These are phyloP conservation scores for Pythium vanterpoolii DNA, from an alignment of 352 stramenopile species.

Conservation along the genomic window DNA sequence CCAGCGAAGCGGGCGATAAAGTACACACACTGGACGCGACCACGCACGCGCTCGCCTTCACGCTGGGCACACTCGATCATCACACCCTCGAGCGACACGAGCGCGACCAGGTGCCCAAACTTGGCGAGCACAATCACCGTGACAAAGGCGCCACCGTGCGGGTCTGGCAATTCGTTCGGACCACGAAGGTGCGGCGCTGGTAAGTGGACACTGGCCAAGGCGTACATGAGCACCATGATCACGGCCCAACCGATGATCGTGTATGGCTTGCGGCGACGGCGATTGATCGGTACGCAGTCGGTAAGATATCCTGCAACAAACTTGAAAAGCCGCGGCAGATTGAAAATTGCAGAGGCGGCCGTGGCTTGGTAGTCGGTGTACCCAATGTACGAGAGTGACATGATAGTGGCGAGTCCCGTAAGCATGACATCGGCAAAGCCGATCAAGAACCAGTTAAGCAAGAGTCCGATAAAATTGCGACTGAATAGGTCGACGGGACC, in stretches of 20 bases:
- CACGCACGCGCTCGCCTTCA: neutral
- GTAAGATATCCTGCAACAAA: constrained; percentile 12
- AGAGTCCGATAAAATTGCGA: neutral
- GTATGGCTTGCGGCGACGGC: constrained; percentile 15
- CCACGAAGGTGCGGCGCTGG: neutral
- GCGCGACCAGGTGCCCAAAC: neutral
- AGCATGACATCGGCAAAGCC: constrained; percentile 6
- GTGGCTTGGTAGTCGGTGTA: neutral
- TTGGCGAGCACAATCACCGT: neutral
- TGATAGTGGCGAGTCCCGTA: neutral
- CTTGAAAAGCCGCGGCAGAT: constrained; percentile 7
- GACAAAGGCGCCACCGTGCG: neutral
- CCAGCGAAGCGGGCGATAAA: constrained; percentile 12
- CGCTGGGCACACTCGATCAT: neutral
- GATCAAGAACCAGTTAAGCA: constrained; percentile 7
- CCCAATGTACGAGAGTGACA: neutral
- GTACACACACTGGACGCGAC: neutral
- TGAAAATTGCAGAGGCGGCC: neutral
- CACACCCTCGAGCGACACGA: neutral
- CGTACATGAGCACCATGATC: neutral
- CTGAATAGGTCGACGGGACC: constrained; percentile 4
- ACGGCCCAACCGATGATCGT: constrained; percentile 19
- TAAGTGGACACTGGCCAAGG: neutral
- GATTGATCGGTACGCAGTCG: constrained; percentile 11
- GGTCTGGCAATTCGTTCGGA: neutral